Percentiles rank a stretch among this genome's conserved stretches.
Conservation (phyloP, 2,329 filamentous ascomycete genomes). For the Trichoderma pleuroti region DNA sequence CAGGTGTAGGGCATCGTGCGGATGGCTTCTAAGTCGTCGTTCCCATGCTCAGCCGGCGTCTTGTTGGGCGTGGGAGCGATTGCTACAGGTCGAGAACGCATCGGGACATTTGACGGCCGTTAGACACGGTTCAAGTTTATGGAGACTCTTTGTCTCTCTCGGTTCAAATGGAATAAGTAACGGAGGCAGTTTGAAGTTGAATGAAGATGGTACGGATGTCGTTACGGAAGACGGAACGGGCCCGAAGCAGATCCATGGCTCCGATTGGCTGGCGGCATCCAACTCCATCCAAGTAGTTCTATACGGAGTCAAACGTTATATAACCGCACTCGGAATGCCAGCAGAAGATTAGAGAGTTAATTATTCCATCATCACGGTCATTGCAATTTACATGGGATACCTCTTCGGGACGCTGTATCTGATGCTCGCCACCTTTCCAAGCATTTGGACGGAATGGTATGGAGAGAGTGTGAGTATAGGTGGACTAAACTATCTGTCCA, state of each 20-base stretch:
- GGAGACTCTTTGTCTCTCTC: neutral
- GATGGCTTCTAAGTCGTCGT: neutral
- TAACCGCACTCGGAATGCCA: neutral
- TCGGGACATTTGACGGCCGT: neutral
- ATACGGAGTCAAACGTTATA: neutral
- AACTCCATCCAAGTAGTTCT: neutral
- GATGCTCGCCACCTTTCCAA: neutral
- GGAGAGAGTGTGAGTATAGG: neutral
- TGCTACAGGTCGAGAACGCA: neutral
- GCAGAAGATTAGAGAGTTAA: neutral
- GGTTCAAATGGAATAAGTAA: neutral
- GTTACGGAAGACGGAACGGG: neutral
- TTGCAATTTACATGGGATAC: neutral
- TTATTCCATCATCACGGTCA: neutral
- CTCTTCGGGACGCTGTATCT: neutral
- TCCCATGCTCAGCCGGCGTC: neutral
- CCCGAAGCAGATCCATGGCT: neutral
- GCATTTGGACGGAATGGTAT: neutral
- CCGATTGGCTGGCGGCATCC: neutral
- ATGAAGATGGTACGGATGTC: neutral
- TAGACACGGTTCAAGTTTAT: neutral
- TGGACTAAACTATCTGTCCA: neutral
- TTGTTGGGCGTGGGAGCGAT: neutral
- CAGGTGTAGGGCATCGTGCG: neutral
- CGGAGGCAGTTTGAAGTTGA: neutral